Evolutionary conservation across 768 basidiomycete genomes (phyloP).

Genomic region (Cantharellus anzutake): DNA sequence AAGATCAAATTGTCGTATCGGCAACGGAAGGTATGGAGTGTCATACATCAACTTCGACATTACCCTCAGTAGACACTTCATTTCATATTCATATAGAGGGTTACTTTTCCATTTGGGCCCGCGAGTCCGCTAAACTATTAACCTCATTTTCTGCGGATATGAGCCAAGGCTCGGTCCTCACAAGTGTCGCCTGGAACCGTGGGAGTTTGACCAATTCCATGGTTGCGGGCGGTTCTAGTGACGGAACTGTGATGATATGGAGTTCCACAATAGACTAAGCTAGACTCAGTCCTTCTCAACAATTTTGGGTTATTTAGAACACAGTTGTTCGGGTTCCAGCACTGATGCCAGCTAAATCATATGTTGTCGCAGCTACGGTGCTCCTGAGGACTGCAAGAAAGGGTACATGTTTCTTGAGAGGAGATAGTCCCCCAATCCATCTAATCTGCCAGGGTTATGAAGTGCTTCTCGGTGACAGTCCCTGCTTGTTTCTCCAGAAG

Average conservation of each 20-base stretch:
- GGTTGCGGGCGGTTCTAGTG: slow-evolving; percentile 60
- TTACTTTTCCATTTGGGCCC: slow-evolving; percentile 74
- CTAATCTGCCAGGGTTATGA: no score
- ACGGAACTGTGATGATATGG: slow-evolving; percentile 59
- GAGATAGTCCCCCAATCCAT: no score
- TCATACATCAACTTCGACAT: neutral
- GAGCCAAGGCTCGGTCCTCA: slow-evolving; percentile 41
- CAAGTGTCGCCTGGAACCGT: slow-evolving; percentile 67
- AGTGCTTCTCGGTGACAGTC: no score
- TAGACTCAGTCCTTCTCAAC: no score
- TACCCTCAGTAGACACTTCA: neutral
- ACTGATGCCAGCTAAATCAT: no score
- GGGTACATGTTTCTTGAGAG: no score
- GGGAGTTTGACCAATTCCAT: slow-evolving; percentile 29
- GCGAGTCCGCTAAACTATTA: slow-evolving; percentile 46
- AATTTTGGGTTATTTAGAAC: no score
- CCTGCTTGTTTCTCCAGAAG: no score
- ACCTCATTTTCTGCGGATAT: slow-evolving; percentile 50
- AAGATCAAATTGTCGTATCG: slow-evolving; percentile 61
- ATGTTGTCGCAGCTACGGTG: no score
- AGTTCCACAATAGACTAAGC: no score
- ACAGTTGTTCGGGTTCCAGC: no score
- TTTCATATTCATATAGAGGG: slow-evolving; percentile 27
- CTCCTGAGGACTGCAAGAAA: no score
- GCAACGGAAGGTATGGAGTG: slow-evolving; percentile 35